Conservation (phyloP, 805 yeast species). For the Torulaspora microellipsoides region DNA sequence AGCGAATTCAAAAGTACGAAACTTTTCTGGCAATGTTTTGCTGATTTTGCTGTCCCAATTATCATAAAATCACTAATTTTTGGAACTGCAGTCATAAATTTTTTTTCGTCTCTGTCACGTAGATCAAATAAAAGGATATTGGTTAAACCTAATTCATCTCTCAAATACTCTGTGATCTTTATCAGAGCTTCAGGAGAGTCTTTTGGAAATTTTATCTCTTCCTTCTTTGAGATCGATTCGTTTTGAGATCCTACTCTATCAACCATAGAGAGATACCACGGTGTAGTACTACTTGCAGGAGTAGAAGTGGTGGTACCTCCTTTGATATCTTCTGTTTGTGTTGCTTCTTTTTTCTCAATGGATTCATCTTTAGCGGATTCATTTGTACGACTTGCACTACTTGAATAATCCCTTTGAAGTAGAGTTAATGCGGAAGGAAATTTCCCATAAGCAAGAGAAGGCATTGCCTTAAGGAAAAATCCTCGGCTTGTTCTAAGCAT, state of each 20-base stretch:
- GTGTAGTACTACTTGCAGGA: conserved; percentile 25
- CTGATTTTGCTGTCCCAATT: conserved; percentile 70
- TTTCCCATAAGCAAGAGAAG: too few relatives aligned
- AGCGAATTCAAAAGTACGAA: conserved; percentile 52
- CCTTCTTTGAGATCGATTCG: conserved; percentile 34
- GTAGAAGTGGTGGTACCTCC: neutral
- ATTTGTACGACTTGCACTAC: too few relatives aligned
- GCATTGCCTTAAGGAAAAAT: too few relatives aligned
- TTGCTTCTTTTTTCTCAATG: too few relatives aligned
- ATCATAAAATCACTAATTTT: conserved; percentile 48
- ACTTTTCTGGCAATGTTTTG: conserved; percentile 70
- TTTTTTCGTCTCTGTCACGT: conserved; percentile 38
- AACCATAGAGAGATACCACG: conserved; percentile 56
- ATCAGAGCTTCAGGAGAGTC: conserved; percentile 50
- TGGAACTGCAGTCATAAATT: conserved; percentile 37
- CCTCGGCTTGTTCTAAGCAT: too few relatives aligned
- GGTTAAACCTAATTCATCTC: conserved; percentile 58
- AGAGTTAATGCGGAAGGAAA: too few relatives aligned
- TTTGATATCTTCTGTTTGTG: too few relatives aligned
- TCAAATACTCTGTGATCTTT: conserved; percentile 37
- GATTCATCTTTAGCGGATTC: too few relatives aligned
- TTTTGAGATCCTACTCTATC: conserved; percentile 36
- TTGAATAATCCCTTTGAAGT: too few relatives aligned
- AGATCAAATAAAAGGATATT: conserved; percentile 65
- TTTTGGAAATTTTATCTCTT: conserved; percentile 56